Percentiles rank a stretch among this genome's conserved stretches.
These are phyloP conservation scores for Bidens hawaiensis DNA, from an alignment of 140 eudicot species.

Conservation along the genomic window DNA sequence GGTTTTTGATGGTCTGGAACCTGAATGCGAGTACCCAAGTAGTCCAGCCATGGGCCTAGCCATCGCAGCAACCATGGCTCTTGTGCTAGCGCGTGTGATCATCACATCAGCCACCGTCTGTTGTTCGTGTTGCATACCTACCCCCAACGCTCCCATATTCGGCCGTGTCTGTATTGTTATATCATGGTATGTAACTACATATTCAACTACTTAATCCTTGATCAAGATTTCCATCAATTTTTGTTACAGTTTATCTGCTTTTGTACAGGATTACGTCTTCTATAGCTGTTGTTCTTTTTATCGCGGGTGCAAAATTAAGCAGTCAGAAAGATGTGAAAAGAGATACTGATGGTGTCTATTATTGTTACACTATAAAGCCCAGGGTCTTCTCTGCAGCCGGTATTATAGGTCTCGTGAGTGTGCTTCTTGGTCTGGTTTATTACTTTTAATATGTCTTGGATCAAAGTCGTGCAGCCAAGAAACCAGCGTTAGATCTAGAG, in stretches of 20 bases:
- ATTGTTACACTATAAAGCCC: too few species aligned
- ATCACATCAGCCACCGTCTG: slow-evolving; percentile 11
- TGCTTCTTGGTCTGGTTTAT: too few species aligned
- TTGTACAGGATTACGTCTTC: too few species aligned
- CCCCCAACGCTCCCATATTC: not conserved
- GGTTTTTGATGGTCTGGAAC: not conserved
- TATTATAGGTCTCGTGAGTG: too few species aligned
- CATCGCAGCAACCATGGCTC: slow-evolving; percentile 23
- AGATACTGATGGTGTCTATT: too few species aligned
- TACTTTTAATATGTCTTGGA: too few species aligned
- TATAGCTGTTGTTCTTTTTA: too few species aligned
- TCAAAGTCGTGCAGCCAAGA: too few species aligned
- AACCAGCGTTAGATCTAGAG: too few species aligned
- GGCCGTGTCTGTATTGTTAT: not conserved
- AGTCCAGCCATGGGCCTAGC: slow-evolving; percentile 28
- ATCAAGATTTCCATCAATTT: not conserved
- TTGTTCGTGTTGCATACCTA: slow-evolving; percentile 3
- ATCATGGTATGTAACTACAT: slow-evolving; percentile 14
- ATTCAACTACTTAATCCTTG: not conserved
- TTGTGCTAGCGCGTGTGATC: slow-evolving; percentile 8
- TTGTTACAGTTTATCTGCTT: not conserved
- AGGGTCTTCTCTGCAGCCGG: too few species aligned
- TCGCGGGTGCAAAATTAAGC: too few species aligned
- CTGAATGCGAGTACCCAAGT: slow-evolving; percentile 12
- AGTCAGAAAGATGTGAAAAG: too few species aligned